Base-by-base conservation (phyloP, 1,284 basidiomycete species). In the Apiotrichum montevideense region DNA sequence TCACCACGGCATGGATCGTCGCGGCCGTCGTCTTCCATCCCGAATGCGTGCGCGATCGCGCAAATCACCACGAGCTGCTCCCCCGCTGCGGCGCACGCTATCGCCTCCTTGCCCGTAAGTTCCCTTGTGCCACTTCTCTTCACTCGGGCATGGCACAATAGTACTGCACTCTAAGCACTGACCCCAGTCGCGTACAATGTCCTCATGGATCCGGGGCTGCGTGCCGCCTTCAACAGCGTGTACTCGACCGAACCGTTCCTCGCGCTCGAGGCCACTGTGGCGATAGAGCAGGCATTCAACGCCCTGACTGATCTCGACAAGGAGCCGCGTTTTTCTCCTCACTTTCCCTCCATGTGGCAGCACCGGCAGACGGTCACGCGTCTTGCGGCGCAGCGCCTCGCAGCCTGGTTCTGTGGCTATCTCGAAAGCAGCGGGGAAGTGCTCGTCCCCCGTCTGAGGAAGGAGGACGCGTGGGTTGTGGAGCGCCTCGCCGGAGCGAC, bases 111-210 rank as follows among this genome's bases (percentile, higher is more conserved):
- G 35, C 35, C 8, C 8, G 47, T 49, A 49, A 49, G 47, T 40
- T 6, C 15, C 21, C 21, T 21, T 21, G 21, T 21, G 21, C 21
- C 21, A 21, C 21, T 21, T 21, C 21, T 21, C 21, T 21, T 21
- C 21, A 21, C 21, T 21, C 21, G 21, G 21, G 21, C 21, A 21
- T 21, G 21, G 21, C 21, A 21, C 21, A 21, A 21, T 21, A 21
- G 21, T 21, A 21, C 21, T 21, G 21, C 21, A 21, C 21, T 21
- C 21, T 21, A 21, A 21, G 21, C 21, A 21, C 21, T 21, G 21
- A 21, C 21, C 21, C 35, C 40, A 54, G 53, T 50, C 34, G 33
- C 54, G 7, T 50, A 50, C 47, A 37, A 37, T 32, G n/a, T 55
- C 3, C 48, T 49, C 15, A 47, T 37, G 14, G 41, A 50, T 33